Conservation (phyloP, 106 monocot genomes). For the Narthecium ossifragum region DNA sequence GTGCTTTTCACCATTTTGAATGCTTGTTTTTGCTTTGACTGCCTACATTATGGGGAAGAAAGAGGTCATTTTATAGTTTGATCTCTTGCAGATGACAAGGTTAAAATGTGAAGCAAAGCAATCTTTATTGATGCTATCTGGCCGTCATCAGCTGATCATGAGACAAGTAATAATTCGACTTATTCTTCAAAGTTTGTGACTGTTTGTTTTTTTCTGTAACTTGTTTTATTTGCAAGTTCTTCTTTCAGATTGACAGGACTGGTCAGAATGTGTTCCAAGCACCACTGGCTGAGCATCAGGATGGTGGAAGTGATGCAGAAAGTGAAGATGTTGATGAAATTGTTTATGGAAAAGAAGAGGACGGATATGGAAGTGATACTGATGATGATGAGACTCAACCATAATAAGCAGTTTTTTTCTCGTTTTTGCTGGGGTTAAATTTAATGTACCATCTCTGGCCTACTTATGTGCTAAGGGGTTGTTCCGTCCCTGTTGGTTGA, state of each 20-base stretch:
- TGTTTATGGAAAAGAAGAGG: slow-evolving; percentile 39
- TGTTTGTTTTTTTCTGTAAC: not conserved
- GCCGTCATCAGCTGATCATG: slow-evolving; percentile 29
- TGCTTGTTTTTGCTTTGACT: not conserved
- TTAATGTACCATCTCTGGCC: too few relatives aligned
- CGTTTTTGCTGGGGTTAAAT: not conserved
- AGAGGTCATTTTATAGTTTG: not conserved
- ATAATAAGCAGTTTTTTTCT: not conserved
- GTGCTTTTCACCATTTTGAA: not conserved
- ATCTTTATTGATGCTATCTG: slow-evolving; percentile 31
- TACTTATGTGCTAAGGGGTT: too few relatives aligned
- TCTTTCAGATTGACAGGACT: slow-evolving; percentile 24
- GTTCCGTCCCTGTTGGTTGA: too few relatives aligned
- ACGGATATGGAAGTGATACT: slow-evolving; percentile 11
- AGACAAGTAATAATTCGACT: slow-evolving; percentile 19
- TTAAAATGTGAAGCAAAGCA: slow-evolving; percentile 17
- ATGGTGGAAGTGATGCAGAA: slow-evolving; percentile 19
- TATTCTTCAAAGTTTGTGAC: not conserved
- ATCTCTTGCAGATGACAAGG: slow-evolving; percentile 18
- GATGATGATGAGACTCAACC: not conserved
- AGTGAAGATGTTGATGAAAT: slow-evolving; percentile 44
- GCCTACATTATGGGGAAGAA: too few relatives aligned
- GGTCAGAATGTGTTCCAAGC: slow-evolving; percentile 2
- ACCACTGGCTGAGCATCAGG: not conserved
- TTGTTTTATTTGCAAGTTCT: not conserved